Conservation (phyloP, 1,284 basidiomycete genomes). For the Trametes sp. region DNA sequence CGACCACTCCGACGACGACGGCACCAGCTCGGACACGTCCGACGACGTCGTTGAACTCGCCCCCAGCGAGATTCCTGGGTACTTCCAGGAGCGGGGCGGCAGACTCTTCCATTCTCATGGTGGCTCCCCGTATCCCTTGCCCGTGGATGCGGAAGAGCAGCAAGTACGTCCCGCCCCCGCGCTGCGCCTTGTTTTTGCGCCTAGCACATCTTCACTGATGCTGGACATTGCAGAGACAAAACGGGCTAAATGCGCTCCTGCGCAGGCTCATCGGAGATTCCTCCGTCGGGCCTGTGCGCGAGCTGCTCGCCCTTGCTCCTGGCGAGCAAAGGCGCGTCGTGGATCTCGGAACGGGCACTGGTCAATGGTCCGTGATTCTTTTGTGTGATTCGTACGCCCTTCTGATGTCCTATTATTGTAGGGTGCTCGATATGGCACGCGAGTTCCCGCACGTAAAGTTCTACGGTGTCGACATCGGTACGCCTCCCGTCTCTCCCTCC, state of each 20-base stretch:
- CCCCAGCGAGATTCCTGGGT: slow-evolving; percentile 59
- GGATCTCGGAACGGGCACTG: slow-evolving; percentile 76
- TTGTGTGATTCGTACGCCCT: slow-evolving; percentile 1
- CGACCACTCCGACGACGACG: slow-evolving; percentile 34
- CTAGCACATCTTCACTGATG: slow-evolving; percentile 8
- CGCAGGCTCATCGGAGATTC: slow-evolving; percentile 55
- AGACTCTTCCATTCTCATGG: slow-evolving; percentile 73
- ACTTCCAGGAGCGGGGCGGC: slow-evolving; percentile 61
- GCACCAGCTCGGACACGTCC: slow-evolving; percentile 50
- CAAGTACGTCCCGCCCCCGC: slow-evolving; percentile 49
- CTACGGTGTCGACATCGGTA: slow-evolving; percentile 77
- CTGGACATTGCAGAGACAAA: slow-evolving; percentile 53
- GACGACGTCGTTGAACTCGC: slow-evolving; percentile 50
- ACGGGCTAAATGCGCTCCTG: slow-evolving; percentile 57
- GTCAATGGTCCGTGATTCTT: slow-evolving; percentile 60
- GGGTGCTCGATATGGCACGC: slow-evolving; percentile 75
- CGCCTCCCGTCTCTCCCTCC: slow-evolving; percentile 29
- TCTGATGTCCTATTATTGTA: slow-evolving; percentile 39
- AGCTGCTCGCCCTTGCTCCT: slow-evolving; percentile 51
- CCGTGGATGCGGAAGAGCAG: slow-evolving; percentile 70
- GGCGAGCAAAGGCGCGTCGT: slow-evolving; percentile 57
- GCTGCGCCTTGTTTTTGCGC: slow-evolving; percentile 1
- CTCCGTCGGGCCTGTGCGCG: slow-evolving; percentile 63
- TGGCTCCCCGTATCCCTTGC: slow-evolving; percentile 67
- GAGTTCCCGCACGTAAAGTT: slow-evolving; percentile 69